These are phyloP conservation scores for Lentinula guzmanii DNA, from an alignment of 768 basidiomycete species.

Conservation along the genomic window DNA sequence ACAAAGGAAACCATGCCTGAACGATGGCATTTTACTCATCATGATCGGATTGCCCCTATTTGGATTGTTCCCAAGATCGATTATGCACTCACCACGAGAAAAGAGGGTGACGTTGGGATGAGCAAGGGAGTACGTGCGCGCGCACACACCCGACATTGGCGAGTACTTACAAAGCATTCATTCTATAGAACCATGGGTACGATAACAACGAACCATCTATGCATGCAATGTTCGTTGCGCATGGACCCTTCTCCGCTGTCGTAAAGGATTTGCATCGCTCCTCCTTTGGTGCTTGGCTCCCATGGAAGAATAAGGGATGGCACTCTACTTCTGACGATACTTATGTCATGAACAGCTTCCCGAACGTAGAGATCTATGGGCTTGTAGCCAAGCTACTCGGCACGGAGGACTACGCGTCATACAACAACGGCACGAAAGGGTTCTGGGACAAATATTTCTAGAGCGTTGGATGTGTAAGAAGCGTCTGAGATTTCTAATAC, in stretches of 20 bases:
- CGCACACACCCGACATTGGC: neutral
- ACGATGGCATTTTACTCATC: slow-evolving; percentile 68
- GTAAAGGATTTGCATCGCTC: slow-evolving; percentile 49
- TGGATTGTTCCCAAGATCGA: slow-evolving; percentile 81
- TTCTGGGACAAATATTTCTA: slow-evolving; percentile 83
- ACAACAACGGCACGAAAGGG: slow-evolving; percentile 70
- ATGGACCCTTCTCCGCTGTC: slow-evolving; percentile 78
- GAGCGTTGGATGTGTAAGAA: neutral
- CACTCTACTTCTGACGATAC: slow-evolving; percentile 58
- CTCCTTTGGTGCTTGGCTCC: slow-evolving; percentile 14
- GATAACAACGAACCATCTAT: slow-evolving; percentile 74
- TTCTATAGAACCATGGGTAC: slow-evolving; percentile 83
- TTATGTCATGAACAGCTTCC: slow-evolving; percentile 78
- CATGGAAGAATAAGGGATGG: slow-evolving; percentile 46
- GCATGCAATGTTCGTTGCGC: slow-evolving; percentile 89
- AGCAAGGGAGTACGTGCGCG: slow-evolving; percentile 64
- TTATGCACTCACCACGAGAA: slow-evolving; percentile 67
- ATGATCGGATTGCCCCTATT: slow-evolving; percentile 80
- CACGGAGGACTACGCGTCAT: slow-evolving; percentile 47
- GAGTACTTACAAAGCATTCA: neutral
- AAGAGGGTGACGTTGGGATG: slow-evolving; percentile 55
- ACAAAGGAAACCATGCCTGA: slow-evolving; percentile 78
- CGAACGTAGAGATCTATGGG: slow-evolving; percentile 82
- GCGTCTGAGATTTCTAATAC: too few species aligned
- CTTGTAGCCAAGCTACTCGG: slow-evolving; percentile 73